phyloP scores from a whole-genome alignment of 2,329 filamentous ascomycete species.

The Pseudocercospora crystallina region DNA sequence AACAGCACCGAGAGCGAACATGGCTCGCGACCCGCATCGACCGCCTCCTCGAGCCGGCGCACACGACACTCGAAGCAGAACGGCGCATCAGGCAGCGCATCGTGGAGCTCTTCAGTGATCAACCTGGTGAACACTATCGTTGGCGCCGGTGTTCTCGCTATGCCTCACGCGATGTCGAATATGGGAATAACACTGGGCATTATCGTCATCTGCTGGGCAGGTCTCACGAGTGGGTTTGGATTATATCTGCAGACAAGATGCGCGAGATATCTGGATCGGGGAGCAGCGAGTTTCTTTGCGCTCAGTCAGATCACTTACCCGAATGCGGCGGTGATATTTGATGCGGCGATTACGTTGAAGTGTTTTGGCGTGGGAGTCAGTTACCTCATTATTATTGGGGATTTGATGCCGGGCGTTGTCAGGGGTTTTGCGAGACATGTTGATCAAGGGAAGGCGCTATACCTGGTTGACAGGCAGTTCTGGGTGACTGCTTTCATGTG shows the following conservation, averaged over 20 bases:
- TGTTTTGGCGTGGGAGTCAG: slow-evolving; percentile 97
- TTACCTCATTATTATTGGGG: slow-evolving; percentile 97
- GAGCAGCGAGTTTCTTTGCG: slow-evolving; percentile 90
- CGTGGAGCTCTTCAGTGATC: slow-evolving; percentile 86
- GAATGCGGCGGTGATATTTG: slow-evolving; percentile 91
- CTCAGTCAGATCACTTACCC: slow-evolving; percentile 95
- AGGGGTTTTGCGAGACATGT: slow-evolving; percentile 64
- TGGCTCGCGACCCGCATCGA: slow-evolving; percentile 40
- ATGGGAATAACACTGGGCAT: slow-evolving; percentile 88
- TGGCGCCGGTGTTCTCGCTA: slow-evolving; percentile 87
- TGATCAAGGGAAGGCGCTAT: slow-evolving; percentile 62
- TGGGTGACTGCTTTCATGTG: slow-evolving; percentile 98
- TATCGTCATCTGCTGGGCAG: slow-evolving; percentile 87
- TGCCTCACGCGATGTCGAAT: slow-evolving; percentile 93
- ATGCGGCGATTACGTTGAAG: slow-evolving; percentile 93
- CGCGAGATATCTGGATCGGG: slow-evolving; percentile 87
- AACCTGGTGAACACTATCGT: slow-evolving; percentile 97
- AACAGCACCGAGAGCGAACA: slow-evolving; percentile 39
- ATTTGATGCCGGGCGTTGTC: slow-evolving; percentile 94
- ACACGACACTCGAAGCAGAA: slow-evolving; percentile 67
- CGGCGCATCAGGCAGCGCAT: slow-evolving; percentile 70
- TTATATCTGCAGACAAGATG: slow-evolving; percentile 93
- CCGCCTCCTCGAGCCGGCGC: slow-evolving; percentile 51
- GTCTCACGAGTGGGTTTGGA: slow-evolving; percentile 82
- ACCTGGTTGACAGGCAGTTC: slow-evolving; percentile 85